A percentile compares a stretch with the other conserved stretches of the same genome.
Evolutionary conservation across 1,284 basidiomycete species (phyloP).

Genomic region (Cutaneotrichosporon cutaneum): DNA sequence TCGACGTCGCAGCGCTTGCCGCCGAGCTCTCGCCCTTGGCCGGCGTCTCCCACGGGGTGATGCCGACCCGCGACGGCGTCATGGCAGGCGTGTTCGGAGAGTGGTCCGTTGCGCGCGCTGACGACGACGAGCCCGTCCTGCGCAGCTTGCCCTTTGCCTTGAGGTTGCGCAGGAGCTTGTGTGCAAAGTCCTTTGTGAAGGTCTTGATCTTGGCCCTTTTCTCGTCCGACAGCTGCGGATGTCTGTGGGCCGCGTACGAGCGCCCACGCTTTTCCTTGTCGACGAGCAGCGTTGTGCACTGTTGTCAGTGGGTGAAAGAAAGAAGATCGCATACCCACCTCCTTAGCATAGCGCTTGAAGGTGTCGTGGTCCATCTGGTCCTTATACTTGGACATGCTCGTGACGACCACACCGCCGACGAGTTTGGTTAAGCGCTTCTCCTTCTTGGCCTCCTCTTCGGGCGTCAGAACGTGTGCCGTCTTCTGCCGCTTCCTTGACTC

Average conservation of each 20-base stretch:
- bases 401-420: slow-evolving; percentile 85
- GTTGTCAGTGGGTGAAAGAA: not conserved
- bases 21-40: slow-evolving; percentile 3
- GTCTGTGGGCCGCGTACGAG: slow-evolving; percentile 67
- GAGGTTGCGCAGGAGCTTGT: slow-evolving; percentile 48
- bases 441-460: slow-evolving; percentile 58
- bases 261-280: slow-evolving; percentile 91
- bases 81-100: slow-evolving; percentile 12
- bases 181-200: slow-evolving; percentile 82
- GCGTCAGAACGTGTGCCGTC: slow-evolving; percentile 30
- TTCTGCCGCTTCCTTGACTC: slow-evolving; percentile 40
- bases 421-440: slow-evolving; percentile 81
- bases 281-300: slow-evolving; percentile 76
- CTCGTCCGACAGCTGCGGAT: slow-evolving; percentile 78
- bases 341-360: slow-evolving; percentile 95
- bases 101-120: not conserved
- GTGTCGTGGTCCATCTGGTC: slow-evolving; percentile 74
- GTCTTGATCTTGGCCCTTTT: slow-evolving; percentile 87
- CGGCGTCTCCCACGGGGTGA: slow-evolving; percentile 14
- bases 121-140: slow-evolving; percentile 1
- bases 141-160: slow-evolving; percentile 49
- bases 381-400: slow-evolving; percentile 84
- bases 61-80: slow-evolving; percentile 1
- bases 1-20: not conserved
- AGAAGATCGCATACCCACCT: slow-evolving; percentile 72